phyloP scores from a whole-genome alignment of 106 monocot species.

The Triglochin maritima region DNA sequence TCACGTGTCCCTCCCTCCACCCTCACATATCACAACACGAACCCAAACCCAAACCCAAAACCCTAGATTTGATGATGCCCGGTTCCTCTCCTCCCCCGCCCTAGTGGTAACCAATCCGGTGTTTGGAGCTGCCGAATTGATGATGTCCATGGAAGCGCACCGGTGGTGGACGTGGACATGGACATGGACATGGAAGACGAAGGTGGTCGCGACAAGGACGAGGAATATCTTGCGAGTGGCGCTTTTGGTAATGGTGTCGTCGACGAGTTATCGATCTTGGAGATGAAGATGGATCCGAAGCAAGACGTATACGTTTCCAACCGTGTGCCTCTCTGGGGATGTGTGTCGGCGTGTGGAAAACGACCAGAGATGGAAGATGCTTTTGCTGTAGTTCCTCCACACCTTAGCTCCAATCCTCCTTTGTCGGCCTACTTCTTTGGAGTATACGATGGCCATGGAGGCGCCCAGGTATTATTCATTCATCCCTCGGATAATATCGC shows the following conservation, averaged over 20 bases:
- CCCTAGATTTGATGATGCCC: too few relatives aligned
- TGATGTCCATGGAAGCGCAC: background rate
- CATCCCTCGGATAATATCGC: background rate
- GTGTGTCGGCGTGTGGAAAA: conserved; percentile 38
- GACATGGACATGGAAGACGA: conserved; percentile 5
- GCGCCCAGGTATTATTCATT: conserved; percentile 33
- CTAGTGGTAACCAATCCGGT: too few relatives aligned
- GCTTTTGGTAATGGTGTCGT: conserved; percentile 8
- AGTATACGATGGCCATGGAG: conserved; percentile 73
- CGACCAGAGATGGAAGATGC: conserved; percentile 90
- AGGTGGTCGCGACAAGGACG: conserved; percentile 20
- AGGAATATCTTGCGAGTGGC: conserved; percentile 14
- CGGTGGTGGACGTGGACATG: background rate
- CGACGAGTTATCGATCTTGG: conserved; percentile 14
- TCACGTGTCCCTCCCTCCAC: too few relatives aligned
- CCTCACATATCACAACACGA: too few relatives aligned
- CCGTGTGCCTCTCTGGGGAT: conserved; percentile 57
- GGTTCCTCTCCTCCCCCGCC: too few relatives aligned
- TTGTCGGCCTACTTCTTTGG: conserved; percentile 54
- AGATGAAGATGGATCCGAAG: background rate
- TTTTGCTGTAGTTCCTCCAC: conserved; percentile 19
- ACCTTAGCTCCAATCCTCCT: conserved; percentile 9
- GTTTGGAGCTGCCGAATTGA: background rate
- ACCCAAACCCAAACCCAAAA: too few relatives aligned
- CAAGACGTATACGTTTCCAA: conserved; percentile 6